phyloP scores from a whole-genome alignment of 2,329 filamentous ascomycete species.

The Nemania sp. region DNA sequence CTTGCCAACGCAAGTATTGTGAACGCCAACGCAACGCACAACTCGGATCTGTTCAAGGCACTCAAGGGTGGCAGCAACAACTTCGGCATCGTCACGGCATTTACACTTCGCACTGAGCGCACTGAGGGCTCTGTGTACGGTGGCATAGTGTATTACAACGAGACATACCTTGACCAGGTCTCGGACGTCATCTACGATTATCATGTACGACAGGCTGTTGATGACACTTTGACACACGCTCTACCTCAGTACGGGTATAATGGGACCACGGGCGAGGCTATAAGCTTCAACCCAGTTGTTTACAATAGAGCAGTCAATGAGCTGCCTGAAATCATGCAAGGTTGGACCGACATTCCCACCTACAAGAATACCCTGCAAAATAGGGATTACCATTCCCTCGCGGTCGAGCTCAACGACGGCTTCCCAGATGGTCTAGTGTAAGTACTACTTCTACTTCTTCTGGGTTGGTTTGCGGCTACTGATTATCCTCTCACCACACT shows the following conservation, averaged over 20 bases:
- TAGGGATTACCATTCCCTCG: constrained; percentile 4
- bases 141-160: constrained; percentile 8
- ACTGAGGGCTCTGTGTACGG: constrained; percentile 5
- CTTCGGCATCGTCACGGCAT: constrained; percentile 12
- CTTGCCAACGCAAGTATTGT: constrained; percentile 16
- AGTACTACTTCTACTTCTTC: neutral
- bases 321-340: constrained; percentile 6
- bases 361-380: constrained; percentile 2
- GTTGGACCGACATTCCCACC: constrained; percentile 9
- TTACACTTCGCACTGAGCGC: neutral
- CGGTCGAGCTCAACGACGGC: constrained; percentile 7
- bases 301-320: constrained; percentile 11
- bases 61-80: constrained; percentile 12
- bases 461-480: neutral
- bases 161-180: constrained; percentile 9
- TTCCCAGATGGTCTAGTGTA: constrained; percentile 11
- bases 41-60: constrained; percentile 4
- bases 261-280: constrained; percentile 5
- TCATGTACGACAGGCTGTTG: constrained; percentile 12
- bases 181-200: constrained; percentile 15
- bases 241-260: constrained; percentile 17
- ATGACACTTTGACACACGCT: constrained; percentile 8
- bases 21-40: constrained; percentile 8
- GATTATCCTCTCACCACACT: too few species aligned
- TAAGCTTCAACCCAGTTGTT: constrained; percentile 8